phyloP scores from a whole-genome alignment of 23 red algal species.

The Gracilaria caudata region DNA sequence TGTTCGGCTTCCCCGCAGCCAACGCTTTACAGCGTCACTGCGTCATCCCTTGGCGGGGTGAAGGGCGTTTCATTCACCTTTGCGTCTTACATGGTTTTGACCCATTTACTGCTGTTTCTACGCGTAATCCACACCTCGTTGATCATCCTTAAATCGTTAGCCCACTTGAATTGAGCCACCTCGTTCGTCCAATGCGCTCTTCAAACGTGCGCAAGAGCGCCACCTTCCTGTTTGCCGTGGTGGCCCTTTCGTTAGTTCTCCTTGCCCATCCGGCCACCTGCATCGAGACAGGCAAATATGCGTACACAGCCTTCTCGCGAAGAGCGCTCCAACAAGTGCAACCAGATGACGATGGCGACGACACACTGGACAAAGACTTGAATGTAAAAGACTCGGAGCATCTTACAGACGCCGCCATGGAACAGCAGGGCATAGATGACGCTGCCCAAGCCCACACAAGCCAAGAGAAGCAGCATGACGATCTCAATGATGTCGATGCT shows the following conservation, averaged over 20 bases:
- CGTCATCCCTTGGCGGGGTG: not conserved
- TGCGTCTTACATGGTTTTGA: not conserved
- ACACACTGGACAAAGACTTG: not conserved
- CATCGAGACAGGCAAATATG: not conserved
- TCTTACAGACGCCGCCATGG: not conserved
- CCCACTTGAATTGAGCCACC: not conserved
- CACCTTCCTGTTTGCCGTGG: not conserved
- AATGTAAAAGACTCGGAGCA: not conserved
- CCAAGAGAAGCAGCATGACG: not conserved
- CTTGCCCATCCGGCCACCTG: not conserved
- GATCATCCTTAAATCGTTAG: not conserved
- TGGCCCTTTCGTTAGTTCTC: not conserved
- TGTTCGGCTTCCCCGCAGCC: not conserved
- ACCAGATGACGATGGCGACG: not conserved
- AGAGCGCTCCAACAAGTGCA: not conserved
- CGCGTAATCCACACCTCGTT: not conserved
- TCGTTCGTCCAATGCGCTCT: not conserved
- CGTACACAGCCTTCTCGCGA: not conserved
- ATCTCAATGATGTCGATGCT: constrained; percentile 12
- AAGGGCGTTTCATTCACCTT: not conserved
- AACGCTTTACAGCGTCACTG: not conserved
- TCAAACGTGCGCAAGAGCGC: not conserved
- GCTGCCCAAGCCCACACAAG: not conserved
- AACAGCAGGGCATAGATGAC: not conserved
- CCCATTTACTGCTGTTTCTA: not conserved